Evolutionary conservation across 805 yeast genomes (phyloP).

Genomic region (Jamesozyma lodderae): DNA sequence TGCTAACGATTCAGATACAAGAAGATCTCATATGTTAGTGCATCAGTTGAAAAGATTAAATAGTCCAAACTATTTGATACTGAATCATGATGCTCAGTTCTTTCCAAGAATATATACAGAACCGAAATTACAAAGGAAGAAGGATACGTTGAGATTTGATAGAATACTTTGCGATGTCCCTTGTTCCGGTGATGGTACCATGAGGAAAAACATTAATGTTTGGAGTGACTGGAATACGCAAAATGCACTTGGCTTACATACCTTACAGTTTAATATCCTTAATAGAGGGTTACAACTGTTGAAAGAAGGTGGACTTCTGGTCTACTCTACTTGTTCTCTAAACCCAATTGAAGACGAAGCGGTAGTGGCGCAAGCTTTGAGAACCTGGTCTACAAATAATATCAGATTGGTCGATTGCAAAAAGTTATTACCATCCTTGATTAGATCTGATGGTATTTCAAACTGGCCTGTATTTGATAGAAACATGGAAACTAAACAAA

Average conservation of each 20-base stretch:
- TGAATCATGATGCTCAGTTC: conserved; percentile 93
- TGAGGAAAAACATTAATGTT: conserved; percentile 91
- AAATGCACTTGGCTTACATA: conserved; percentile 82
- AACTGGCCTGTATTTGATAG: conserved; percentile 82
- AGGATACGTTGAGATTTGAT: conserved; percentile 65
- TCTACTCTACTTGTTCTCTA: conserved; percentile 92
- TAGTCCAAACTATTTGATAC: conserved; percentile 85
- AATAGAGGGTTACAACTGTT: conserved; percentile 83
- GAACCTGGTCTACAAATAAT: conserved; percentile 63
- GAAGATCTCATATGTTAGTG: conserved; percentile 93
- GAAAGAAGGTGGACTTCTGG: conserved; percentile 84
- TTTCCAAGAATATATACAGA: conserved; percentile 62
- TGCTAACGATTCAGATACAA: conserved; percentile 95
- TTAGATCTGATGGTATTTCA: conserved; percentile 66
- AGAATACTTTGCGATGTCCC: conserved; percentile 96
- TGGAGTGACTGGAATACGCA: conserved; percentile 94
- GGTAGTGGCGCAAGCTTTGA: conserved; percentile 87
- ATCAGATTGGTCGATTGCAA: conserved; percentile 64
- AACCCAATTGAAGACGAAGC: conserved; percentile 97
- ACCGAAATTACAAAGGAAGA: conserved; percentile 6
- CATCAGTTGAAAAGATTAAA: conserved; percentile 93
- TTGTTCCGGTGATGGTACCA: conserved; percentile 97
- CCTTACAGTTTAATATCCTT: conserved; percentile 79
- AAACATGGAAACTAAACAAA: conserved; percentile 53
- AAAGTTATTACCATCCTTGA: conserved; percentile 63